These are phyloP conservation scores for Ceratocystis harringtonii DNA, from an alignment of 2,329 filamentous ascomycete species.

Conservation along the genomic window DNA sequence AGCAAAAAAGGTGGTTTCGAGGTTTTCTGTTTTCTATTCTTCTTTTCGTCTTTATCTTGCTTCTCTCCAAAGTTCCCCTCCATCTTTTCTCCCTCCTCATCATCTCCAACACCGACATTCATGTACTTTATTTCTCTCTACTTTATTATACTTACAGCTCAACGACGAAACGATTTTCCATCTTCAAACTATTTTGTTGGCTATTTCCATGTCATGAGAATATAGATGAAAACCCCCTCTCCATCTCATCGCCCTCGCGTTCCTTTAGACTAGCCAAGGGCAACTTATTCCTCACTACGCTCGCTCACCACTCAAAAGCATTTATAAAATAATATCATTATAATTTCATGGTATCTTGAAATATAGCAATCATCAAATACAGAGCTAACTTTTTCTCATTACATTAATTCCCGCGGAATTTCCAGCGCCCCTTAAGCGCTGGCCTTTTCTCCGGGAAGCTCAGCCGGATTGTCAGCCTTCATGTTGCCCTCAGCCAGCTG, in stretches of 20 bases:
- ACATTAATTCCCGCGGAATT: neutral
- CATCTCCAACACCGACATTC: neutral
- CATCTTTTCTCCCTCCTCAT: neutral
- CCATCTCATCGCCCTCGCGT: neutral
- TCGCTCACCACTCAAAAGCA: neutral
- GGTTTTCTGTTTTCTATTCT: neutral
- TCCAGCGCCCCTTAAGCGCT: neutral
- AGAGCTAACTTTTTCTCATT: neutral
- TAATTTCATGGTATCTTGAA: neutral
- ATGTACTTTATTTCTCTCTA: slow-evolving; percentile 3
- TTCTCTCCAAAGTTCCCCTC: neutral
- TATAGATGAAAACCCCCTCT: neutral
- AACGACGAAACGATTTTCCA: neutral
- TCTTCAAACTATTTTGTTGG: neutral
- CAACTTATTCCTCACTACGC: neutral
- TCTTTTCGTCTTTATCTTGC: neutral
- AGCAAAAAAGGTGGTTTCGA: slow-evolving; percentile 15
- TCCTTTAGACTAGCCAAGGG: neutral
- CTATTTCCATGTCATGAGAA: neutral
- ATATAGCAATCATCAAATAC: neutral
- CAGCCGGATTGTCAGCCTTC: slow-evolving; percentile 18
- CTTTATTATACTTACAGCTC: neutral
- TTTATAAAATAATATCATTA: neutral
- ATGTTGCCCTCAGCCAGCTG: slow-evolving; percentile 30
- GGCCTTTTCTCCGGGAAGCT: neutral